Conservation (phyloP, 805 yeast species). For the Candida lessepsii region DNA sequence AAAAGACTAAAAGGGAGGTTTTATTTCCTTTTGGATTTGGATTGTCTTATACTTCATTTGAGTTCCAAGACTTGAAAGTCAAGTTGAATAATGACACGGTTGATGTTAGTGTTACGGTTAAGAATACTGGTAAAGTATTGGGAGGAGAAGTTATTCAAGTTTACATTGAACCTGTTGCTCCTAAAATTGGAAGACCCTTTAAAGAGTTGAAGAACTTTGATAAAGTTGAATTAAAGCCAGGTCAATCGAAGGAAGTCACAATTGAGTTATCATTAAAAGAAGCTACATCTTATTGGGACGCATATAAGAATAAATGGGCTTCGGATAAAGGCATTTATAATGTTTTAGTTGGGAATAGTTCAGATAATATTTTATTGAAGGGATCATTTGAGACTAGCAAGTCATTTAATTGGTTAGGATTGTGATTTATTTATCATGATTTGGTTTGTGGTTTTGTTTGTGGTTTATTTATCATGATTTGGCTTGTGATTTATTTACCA, state of each 20-base stretch:
- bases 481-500: too few species aligned
- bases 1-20: constrained; percentile 46
- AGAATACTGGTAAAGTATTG: constrained; percentile 46
- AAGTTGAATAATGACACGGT: constrained; percentile 23
- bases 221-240: constrained; percentile 47
- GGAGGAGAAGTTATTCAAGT: constrained; percentile 60
- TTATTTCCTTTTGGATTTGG: constrained; percentile 65
- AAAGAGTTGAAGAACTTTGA: constrained; percentile 62
- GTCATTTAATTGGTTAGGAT: constrained; percentile 16
- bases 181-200: constrained; percentile 48
- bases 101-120: constrained; percentile 38
- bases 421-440: constrained; percentile 4
- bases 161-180: constrained; percentile 41
- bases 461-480: too few species aligned
- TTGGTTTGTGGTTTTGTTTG: too few species aligned
- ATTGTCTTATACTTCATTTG: constrained; percentile 56
- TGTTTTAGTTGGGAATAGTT: constrained; percentile 45
- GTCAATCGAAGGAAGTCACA: constrained; percentile 38
- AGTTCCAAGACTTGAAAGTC: constrained; percentile 37
- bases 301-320: constrained; percentile 48
- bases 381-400: constrained; percentile 20
- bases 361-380: constrained; percentile 24
- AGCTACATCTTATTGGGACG: constrained; percentile 53
- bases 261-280: constrained; percentile 46
- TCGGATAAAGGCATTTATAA: constrained; percentile 50